These are phyloP conservation scores for Tetragonia tetragonoides DNA, from an alignment of 148 eudicot species.

Conservation along the genomic window DNA sequence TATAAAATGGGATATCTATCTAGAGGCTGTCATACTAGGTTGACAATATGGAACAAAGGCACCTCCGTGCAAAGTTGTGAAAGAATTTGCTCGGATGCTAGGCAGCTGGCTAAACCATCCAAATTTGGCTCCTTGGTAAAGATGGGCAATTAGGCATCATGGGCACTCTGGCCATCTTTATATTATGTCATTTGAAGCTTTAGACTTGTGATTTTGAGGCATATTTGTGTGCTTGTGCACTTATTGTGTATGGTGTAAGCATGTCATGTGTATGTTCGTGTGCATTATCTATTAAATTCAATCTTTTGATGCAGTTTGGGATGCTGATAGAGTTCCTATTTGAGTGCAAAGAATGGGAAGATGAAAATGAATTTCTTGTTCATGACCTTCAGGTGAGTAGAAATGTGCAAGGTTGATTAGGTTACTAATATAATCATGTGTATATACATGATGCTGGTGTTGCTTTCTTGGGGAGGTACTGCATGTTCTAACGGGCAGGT, in stretches of 20 bases:
- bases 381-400: conserved; percentile 67
- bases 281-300: too few species aligned
- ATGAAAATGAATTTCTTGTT: conserved; percentile 53
- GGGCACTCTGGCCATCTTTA: too few species aligned
- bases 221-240: not conserved
- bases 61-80: too few species aligned
- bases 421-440: not conserved
- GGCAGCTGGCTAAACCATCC: too few species aligned
- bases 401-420: conserved; percentile 2
- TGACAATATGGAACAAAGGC: too few species aligned
- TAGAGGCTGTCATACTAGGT: too few species aligned
- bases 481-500: not conserved
- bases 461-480: not conserved
- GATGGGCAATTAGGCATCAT: too few species aligned
- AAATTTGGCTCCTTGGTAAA: too few species aligned
- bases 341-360: conserved; percentile 65
- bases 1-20: too few species aligned
- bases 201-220: not conserved
- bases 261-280: not conserved
- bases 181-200: too few species aligned
- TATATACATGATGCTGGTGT: not conserved
- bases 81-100: too few species aligned
- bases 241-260: not conserved
- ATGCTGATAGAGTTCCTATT: conserved; percentile 79
- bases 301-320: conserved; percentile 64